A percentile compares a stretch with the other conserved stretches of the same genome.
These are phyloP conservation scores for Quillaja saponaria DNA, from an alignment of 306 rosid genomes.

Conservation along the genomic window DNA sequence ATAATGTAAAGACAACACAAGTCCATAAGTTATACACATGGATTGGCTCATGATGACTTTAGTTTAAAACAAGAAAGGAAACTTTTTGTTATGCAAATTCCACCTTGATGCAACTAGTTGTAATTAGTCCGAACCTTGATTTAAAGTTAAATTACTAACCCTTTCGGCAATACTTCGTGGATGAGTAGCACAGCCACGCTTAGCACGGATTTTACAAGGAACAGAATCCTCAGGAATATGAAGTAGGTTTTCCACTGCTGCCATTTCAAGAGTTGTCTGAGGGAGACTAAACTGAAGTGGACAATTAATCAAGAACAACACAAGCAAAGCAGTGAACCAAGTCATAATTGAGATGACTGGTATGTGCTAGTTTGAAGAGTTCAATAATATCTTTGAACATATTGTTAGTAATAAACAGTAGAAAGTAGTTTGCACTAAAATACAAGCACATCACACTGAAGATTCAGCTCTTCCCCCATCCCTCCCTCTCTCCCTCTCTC, in stretches of 20 bases:
- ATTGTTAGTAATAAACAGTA: background rate
- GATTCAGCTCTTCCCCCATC: background rate
- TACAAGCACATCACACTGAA: background rate
- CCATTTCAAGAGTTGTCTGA: slow-evolving; percentile 82
- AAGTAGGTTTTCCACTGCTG: slow-evolving; percentile 65
- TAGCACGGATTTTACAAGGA: slow-evolving; percentile 96
- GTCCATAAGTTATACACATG: too few species aligned
- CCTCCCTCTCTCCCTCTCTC: background rate
- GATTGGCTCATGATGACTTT: too few species aligned
- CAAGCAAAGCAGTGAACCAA: background rate
- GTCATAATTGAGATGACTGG: background rate
- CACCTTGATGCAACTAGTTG: too few species aligned
- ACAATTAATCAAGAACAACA: slow-evolving; percentile 13
- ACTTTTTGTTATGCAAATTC: too few species aligned
- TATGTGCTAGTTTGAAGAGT: background rate
- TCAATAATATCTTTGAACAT: background rate
- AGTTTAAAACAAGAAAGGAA: too few species aligned
- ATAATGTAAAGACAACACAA: too few species aligned
- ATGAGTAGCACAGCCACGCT: slow-evolving; percentile 98
- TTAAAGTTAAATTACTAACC: slow-evolving; percentile 45
- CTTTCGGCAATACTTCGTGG: slow-evolving; percentile 98
- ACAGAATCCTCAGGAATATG: slow-evolving; percentile 91
- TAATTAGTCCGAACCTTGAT: background rate
- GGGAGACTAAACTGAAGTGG: slow-evolving; percentile 77
- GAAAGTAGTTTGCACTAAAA: background rate